phyloP scores from a whole-genome alignment of 345 rosid species.

The Murraya koenigii region DNA sequence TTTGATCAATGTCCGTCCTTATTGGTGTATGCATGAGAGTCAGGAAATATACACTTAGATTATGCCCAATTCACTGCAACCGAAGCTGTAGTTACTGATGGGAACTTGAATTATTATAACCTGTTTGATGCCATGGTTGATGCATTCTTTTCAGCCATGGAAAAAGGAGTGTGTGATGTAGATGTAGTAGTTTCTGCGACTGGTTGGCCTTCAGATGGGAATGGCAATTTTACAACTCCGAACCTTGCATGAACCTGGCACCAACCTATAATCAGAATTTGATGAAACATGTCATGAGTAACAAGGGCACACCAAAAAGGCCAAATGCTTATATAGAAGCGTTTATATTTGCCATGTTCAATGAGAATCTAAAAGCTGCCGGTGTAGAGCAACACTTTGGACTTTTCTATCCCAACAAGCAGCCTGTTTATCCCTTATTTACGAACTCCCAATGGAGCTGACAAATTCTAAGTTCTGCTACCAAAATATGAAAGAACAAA shows the following conservation, averaged over 20 bases:
- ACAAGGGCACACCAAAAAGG: conserved; percentile 22
- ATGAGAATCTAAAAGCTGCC: conserved; percentile 21
- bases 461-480: not conserved
- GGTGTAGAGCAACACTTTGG: conserved; percentile 13
- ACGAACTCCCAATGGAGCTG: not conserved
- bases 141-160: conserved; percentile 20
- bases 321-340: not conserved
- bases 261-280: conserved; percentile 18
- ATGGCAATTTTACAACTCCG: conserved; percentile 22
- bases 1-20: conserved; percentile 4
- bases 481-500: not conserved
- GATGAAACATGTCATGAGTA: not conserved
- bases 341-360: conserved; percentile 19
- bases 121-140: conserved; percentile 26
- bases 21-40: conserved; percentile 8
- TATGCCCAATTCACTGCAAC: conserved; percentile 10
- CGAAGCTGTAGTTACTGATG: not conserved
- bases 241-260: conserved; percentile 19
- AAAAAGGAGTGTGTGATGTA: conserved; percentile 6
- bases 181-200: conserved; percentile 32
- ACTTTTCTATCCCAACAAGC: conserved; percentile 13
- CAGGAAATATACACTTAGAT: not conserved
- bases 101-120: conserved; percentile 9
- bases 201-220: conserved; percentile 47
- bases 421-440: conserved; percentile 13